A percentile compares a stretch with the other conserved stretches of the same genome.
Conservation (phyloP, 225 moss, liverwort and hornwort genomes). For the Sphagnum tenellum region DNA sequence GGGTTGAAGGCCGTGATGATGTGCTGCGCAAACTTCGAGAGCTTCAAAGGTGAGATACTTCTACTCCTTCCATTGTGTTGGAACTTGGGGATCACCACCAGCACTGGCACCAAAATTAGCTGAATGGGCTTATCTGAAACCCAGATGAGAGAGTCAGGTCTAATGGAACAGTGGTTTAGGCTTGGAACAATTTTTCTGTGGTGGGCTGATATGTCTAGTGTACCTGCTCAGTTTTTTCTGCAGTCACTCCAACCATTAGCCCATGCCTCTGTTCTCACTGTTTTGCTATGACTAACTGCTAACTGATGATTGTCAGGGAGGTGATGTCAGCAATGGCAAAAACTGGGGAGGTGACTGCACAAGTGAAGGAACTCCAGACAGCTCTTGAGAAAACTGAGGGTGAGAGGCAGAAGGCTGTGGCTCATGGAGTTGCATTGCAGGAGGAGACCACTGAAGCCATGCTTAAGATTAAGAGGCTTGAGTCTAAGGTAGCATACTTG, state of each 20-base stretch:
- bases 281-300: too few species aligned
- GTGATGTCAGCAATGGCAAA: slow-evolving; percentile 55
- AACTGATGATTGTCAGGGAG: slow-evolving; percentile 27
- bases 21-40: slow-evolving; percentile 53
- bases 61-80: too few species aligned
- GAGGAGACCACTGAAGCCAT: slow-evolving; percentile 60
- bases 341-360: slow-evolving; percentile 51
- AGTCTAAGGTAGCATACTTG: slow-evolving; percentile 57
- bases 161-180: too few species aligned
- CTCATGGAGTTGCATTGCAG: slow-evolving; percentile 36
- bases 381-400: slow-evolving; percentile 51
- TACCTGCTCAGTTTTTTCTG: neutral
- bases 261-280: too few species aligned
- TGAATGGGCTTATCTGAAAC: too few species aligned
- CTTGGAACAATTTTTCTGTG: too few species aligned
- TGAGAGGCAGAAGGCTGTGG: slow-evolving; percentile 53
- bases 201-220: too few species aligned
- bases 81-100: too few species aligned
- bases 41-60: slow-evolving; percentile 57
- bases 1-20: slow-evolving; percentile 60
- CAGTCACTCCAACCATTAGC: neutral
- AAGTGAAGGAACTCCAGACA: slow-evolving; percentile 57
- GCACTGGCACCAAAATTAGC: too few species aligned
- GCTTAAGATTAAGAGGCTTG: slow-evolving; percentile 56
- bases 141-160: too few species aligned